A percentile compares a stretch with the other conserved stretches of the same genome.
phyloP scores from a whole-genome alignment of 306 rosid genomes.

The Betula pendula region DNA sequence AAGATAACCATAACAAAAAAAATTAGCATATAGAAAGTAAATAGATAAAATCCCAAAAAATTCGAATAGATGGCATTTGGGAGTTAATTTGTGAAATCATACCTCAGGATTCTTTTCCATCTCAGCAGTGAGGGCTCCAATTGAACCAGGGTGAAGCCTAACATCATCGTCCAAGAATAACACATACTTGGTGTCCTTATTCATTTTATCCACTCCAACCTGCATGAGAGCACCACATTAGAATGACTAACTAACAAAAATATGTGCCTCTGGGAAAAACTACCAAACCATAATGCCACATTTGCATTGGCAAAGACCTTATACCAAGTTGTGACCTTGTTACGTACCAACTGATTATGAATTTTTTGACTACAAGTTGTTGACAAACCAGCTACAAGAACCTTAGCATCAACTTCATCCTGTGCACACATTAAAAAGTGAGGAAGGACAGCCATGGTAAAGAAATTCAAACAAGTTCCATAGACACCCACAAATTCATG shows the following conservation, averaged over 20 bases:
- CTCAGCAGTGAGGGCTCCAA: constrained; percentile 78
- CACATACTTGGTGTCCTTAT: constrained; percentile 79
- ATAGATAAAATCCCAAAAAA: not conserved
- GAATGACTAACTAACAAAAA: constrained; percentile 19
- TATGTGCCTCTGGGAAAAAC: constrained; percentile 17
- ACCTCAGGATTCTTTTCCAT: constrained; percentile 96
- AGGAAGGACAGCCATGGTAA: constrained; percentile 2
- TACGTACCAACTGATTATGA: constrained; percentile 89
- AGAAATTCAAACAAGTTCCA: not conserved
- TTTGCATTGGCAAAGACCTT: constrained; percentile 25
- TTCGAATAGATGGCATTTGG: not conserved
- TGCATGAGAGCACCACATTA: constrained; percentile 37
- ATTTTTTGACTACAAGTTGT: constrained; percentile 97
- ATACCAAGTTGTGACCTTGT: constrained; percentile 4
- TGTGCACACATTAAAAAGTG: constrained; percentile 38
- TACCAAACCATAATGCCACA: constrained; percentile 5
- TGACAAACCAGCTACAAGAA: constrained; percentile 84
- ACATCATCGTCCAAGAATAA: constrained; percentile 94
- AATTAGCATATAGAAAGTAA: constrained; percentile 12
- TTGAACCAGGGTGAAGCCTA: constrained; percentile 94
- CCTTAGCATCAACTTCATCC: constrained; percentile 78
- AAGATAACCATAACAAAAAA: constrained; percentile 1
- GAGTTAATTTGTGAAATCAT: constrained; percentile 20
- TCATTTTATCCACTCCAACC: constrained; percentile 95
- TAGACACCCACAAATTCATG: constrained; percentile 15